Evolutionary conservation across 495 filamentous ascomycete genomes (phyloP).

Genomic region (Aspergillus heteromorphus): DNA sequence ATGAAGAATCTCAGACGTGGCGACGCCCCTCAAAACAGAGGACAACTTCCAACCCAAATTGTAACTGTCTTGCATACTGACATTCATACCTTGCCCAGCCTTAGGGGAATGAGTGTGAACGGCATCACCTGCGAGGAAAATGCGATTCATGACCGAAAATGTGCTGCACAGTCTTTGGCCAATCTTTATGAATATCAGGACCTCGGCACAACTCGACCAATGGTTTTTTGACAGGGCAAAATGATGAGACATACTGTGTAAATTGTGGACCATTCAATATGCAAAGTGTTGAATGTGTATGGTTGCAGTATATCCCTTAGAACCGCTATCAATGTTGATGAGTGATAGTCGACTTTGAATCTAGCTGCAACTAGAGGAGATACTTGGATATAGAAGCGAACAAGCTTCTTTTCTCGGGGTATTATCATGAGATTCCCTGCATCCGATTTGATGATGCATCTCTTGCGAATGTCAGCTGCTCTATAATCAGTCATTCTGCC

Average conservation of each 20-base stretch:
- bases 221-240: background rate
- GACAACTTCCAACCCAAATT: slow-evolving; percentile 71
- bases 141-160: slow-evolving; percentile 51
- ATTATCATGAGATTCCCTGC: slow-evolving; percentile 57
- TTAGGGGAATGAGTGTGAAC: slow-evolving; percentile 60
- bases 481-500: background rate
- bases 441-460: slow-evolving; percentile 53
- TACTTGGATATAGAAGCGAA: slow-evolving; percentile 60
- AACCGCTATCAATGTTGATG: slow-evolving; percentile 17
- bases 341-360: background rate
- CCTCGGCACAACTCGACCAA: background rate
- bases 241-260: slow-evolving; percentile 1
- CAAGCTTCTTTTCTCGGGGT: slow-evolving; percentile 56
- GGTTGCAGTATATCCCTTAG: slow-evolving; percentile 51
- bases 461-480: slow-evolving; percentile 50
- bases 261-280: slow-evolving; percentile 9
- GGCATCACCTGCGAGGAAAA: slow-evolving; percentile 28
- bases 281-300: slow-evolving; percentile 30
- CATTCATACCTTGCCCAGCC: slow-evolving; percentile 71
- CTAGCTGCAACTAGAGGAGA: background rate
- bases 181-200: slow-evolving; percentile 33
- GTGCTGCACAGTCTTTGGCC: slow-evolving; percentile 57
- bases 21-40: slow-evolving; percentile 47
- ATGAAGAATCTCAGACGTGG: slow-evolving; percentile 43
- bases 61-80: slow-evolving; percentile 54